Percentiles rank a stretch among this genome's conserved stretches.
Conservation (phyloP, 176 grass and related monocot genomes). For the Aegilops sharonensis region DNA sequence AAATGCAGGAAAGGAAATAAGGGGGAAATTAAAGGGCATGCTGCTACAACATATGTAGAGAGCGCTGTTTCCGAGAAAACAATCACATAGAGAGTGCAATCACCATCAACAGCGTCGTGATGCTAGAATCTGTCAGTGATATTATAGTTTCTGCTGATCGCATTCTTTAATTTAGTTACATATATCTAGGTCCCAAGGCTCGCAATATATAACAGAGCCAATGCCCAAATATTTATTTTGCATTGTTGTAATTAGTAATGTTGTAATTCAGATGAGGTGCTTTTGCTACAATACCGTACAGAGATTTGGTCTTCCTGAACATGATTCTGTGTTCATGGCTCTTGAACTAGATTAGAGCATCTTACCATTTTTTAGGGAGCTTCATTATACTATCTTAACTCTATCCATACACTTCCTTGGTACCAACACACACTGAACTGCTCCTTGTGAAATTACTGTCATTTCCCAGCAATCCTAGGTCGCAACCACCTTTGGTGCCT, state of each 20-base stretch:
- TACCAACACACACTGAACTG: not conserved
- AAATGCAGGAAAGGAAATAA: not conserved
- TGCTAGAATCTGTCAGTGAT: slow-evolving; percentile 7
- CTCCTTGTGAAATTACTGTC: not conserved
- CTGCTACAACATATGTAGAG: not conserved
- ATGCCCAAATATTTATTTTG: not conserved
- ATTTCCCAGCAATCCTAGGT: not conserved
- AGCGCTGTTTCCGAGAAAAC: not conserved
- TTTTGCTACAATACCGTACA: not conserved
- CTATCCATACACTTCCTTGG: not conserved
- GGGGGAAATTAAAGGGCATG: not conserved
- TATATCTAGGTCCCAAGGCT: slow-evolving; percentile 23
- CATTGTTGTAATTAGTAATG: slow-evolving; percentile 23
- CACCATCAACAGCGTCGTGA: not conserved
- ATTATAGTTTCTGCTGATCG: not conserved
- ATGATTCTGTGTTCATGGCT: not conserved
- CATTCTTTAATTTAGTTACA: slow-evolving; percentile 20
- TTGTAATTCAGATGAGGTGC: slow-evolving; percentile 1
- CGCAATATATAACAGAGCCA: slow-evolving; percentile 25
- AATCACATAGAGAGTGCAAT: slow-evolving; percentile 8
- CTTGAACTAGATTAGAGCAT: not conserved
- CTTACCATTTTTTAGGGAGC: too few relatives aligned
- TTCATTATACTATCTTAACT: not conserved
- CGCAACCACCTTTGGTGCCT: too few relatives aligned
- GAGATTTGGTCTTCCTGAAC: not conserved